phyloP scores from a whole-genome alignment of 1,284 basidiomycete genomes.

The Gastroboletus turbinatus region DNA sequence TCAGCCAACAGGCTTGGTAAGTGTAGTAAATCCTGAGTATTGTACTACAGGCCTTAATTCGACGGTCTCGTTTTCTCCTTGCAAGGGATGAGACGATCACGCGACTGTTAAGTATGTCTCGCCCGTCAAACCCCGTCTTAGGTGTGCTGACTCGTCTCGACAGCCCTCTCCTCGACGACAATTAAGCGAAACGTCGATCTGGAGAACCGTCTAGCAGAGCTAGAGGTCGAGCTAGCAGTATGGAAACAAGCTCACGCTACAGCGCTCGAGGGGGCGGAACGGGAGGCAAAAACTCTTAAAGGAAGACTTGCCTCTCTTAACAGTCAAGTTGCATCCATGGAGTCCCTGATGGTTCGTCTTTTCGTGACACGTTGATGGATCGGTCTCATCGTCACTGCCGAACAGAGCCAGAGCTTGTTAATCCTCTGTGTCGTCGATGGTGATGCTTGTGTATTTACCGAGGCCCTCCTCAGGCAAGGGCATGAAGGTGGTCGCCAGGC shows the following conservation, averaged over 20 bases:
- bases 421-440: slow-evolving; percentile 75
- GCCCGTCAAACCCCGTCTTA: slow-evolving; percentile 1
- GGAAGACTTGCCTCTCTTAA: slow-evolving; percentile 61
- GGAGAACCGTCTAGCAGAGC: slow-evolving; percentile 58
- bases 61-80: slow-evolving; percentile 20
- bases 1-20: slow-evolving; percentile 61
- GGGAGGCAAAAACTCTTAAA: slow-evolving; percentile 60
- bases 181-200: slow-evolving; percentile 62
- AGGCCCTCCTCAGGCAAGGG: slow-evolving; percentile 57
- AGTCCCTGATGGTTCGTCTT: slow-evolving; percentile 51
- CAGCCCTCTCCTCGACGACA: slow-evolving; percentile 63
- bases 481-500: slow-evolving; percentile 66
- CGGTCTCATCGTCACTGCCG: slow-evolving; percentile 10
- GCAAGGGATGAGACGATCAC: slow-evolving; percentile 64
- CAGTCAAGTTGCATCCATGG: slow-evolving; percentile 55
- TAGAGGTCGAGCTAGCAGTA: slow-evolving; percentile 65
- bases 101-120: slow-evolving; percentile 52
- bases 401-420: slow-evolving; percentile 59
- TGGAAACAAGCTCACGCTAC: slow-evolving; percentile 69
- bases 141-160: slow-evolving; percentile 11
- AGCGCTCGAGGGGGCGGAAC: slow-evolving; percentile 56
- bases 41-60: slow-evolving; percentile 22
- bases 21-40: slow-evolving; percentile 26
- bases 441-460: slow-evolving; percentile 64
- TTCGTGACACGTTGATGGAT: not conserved